Base-by-base conservation (phyloP, 2,329 filamentous ascomycete genomes). In the Colletotrichum ledebouriae region DNA sequence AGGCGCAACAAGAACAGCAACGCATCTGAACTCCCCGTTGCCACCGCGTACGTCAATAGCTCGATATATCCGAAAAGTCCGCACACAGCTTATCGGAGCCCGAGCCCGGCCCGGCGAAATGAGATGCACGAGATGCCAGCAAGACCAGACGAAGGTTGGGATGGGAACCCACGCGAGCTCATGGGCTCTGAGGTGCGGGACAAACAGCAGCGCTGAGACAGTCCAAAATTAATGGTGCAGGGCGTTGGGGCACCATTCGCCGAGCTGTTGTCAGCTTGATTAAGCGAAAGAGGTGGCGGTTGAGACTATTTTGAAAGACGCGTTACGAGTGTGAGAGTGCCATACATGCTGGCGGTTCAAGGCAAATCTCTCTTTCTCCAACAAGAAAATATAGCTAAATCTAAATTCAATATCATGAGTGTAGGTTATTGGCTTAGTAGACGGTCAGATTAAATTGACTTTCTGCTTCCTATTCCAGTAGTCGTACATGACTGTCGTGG, bases 181-280 rank as follows among this genome's bases (percentile, higher is more conserved):
- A 25, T 11, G 13, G 55, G 39, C 13, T 15, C 11, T 12, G 22
- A 44, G 13, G 22, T 58, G 7, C 15, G 17, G 11, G 15, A 44
- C 13, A 39, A 17, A n/a, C 55, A 20, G 22, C 17, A 46, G 13
- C 33, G 17, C 2, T 41, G 34, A 49, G 12, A 49, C 13, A 6
- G 25, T 25, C 25, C 25, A 25, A 25, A 25, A 6, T 1, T 25
- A 25, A 25, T 22, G n/a, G 15, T 17, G 44, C 17, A 47, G 44
- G 44, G 44, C 44, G 44, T 47, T 47, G n/a, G 17, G 17, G 44
- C 44, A 47, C 22, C 44, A 47, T 47, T 47, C n/a, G 44, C 44
- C 22, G 44, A 47, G 44, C 17, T 22, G 44, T n/a, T n/a, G n/a
- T 11, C 44, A 47, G 44, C 44, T 20, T 47, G 4, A 47, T 47